phyloP scores from a whole-genome alignment of 805 yeast genomes.

The Tetrapisispora taiwanensis region DNA sequence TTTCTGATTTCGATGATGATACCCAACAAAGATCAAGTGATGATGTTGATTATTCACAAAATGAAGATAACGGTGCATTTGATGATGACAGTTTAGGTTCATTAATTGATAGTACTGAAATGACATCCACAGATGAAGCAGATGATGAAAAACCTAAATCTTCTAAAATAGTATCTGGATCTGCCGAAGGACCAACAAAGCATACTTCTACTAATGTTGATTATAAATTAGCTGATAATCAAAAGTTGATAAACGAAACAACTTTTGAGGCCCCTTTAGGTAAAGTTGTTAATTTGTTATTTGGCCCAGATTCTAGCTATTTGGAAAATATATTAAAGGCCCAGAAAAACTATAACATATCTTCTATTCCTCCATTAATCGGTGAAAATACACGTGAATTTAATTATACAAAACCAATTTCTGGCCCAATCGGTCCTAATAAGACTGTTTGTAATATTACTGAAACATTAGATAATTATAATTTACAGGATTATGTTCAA shows the following conservation, averaged over 20 bases:
- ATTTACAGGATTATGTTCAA: slow-evolving; percentile 38
- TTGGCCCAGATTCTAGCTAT: slow-evolving; percentile 47
- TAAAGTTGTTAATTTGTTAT: slow-evolving; percentile 44
- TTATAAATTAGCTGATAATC: slow-evolving; percentile 38
- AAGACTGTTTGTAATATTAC: slow-evolving; percentile 57
- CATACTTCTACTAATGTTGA: slow-evolving; percentile 41
- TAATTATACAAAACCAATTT: slow-evolving; percentile 52
- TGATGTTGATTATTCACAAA: slow-evolving; percentile 10
- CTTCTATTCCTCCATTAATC: slow-evolving; percentile 36
- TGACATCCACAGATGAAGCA: slow-evolving; percentile 30
- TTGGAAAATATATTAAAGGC: slow-evolving; percentile 37
- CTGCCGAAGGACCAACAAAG: slow-evolving; percentile 31
- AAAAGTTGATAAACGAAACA: slow-evolving; percentile 47
- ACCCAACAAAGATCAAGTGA: slow-evolving; percentile 12
- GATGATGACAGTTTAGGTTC: slow-evolving; percentile 7
- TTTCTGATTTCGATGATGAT: slow-evolving; percentile 20
- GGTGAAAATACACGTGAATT: slow-evolving; percentile 37
- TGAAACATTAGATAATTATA: slow-evolving; percentile 46
- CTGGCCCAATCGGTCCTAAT: slow-evolving; percentile 65
- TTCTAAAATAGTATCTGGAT: not conserved
- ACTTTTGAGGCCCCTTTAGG: slow-evolving; percentile 56
- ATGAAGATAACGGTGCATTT: slow-evolving; percentile 18
- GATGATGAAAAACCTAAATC: slow-evolving; percentile 7
- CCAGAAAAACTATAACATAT: slow-evolving; percentile 57
- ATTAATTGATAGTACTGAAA: slow-evolving; percentile 15